Evolutionary conservation across 2,329 filamentous ascomycete species (phyloP).

Genomic region (Plectosphaerella plurivora): DNA sequence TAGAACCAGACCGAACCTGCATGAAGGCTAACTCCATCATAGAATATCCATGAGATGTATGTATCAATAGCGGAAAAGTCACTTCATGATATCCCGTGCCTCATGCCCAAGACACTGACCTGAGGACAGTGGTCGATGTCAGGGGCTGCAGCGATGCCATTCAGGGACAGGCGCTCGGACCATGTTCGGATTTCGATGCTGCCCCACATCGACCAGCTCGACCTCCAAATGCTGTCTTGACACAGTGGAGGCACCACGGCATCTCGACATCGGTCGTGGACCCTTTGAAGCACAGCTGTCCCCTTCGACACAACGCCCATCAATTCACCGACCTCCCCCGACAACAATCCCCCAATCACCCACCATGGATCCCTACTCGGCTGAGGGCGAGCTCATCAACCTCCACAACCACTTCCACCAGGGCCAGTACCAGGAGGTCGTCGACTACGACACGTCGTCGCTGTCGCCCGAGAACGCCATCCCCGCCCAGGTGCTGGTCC

Average conservation of each 20-base stretch:
- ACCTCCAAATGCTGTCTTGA: neutral
- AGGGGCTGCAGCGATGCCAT: neutral
- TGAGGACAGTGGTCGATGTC: too few species aligned
- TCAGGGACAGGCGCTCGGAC: neutral
- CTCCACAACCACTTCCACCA: conserved; percentile 68
- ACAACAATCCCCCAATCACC: conserved; percentile 10
- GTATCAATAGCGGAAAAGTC: neutral
- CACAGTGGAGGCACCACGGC: neutral
- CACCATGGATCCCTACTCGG: conserved; percentile 65
- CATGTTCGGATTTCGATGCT: neutral
- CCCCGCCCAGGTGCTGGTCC: conserved; percentile 70
- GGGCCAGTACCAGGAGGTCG: conserved; percentile 80
- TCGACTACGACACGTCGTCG: conserved; percentile 77
- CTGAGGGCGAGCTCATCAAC: conserved; percentile 68
- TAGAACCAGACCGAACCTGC: neutral
- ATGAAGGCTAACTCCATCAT: neutral
- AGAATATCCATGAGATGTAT: neutral
- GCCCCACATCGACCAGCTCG: neutral
- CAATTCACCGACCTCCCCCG: neutral
- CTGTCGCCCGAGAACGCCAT: conserved; percentile 76
- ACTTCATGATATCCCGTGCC: too few species aligned
- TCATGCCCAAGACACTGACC: too few species aligned
- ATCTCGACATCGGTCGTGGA: neutral
- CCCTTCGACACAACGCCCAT: neutral
- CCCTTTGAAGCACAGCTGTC: neutral